Evolutionary conservation across 148 eudicot species (phyloP).

Genomic region (Hydrangea macrophylla): DNA sequence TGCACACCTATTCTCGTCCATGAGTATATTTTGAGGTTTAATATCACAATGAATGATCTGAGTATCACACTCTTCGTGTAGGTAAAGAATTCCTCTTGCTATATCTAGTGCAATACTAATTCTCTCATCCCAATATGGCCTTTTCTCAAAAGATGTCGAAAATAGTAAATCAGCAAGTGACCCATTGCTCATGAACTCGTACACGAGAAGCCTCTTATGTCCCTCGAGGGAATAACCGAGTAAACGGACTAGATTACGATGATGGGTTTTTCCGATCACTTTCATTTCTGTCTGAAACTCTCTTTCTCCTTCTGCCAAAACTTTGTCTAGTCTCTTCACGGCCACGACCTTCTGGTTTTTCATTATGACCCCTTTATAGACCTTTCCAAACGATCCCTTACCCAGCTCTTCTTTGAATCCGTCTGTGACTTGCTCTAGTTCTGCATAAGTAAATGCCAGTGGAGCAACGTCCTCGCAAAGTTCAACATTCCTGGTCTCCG

Average conservation of each 20-base stretch:
- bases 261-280: constrained; percentile 26
- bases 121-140: constrained; percentile 20
- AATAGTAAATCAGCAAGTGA: constrained; percentile 27
- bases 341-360: constrained; percentile 14
- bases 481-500: neutral
- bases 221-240: constrained; percentile 29
- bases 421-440: constrained; percentile 16
- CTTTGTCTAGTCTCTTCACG: constrained; percentile 27
- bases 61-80: constrained; percentile 27
- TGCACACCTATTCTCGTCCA: constrained; percentile 11
- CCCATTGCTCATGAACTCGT: constrained; percentile 32
- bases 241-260: constrained; percentile 24
- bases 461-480: constrained; percentile 11
- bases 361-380: constrained; percentile 22
- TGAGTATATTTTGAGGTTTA: constrained; percentile 27
- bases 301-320: constrained; percentile 24
- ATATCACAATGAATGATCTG: constrained; percentile 31
- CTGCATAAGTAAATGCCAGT: constrained; percentile 20
- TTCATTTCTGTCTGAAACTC: constrained; percentile 27
- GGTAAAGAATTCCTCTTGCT: constrained; percentile 20
- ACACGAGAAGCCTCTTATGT: constrained; percentile 21
- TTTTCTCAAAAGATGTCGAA: neutral
- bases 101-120: constrained; percentile 17
- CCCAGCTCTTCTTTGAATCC: constrained; percentile 26
- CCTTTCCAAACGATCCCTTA: constrained; percentile 28